Evolutionary conservation across 106 monocot species (phyloP).

Genomic region (Gastrodia elata): DNA sequence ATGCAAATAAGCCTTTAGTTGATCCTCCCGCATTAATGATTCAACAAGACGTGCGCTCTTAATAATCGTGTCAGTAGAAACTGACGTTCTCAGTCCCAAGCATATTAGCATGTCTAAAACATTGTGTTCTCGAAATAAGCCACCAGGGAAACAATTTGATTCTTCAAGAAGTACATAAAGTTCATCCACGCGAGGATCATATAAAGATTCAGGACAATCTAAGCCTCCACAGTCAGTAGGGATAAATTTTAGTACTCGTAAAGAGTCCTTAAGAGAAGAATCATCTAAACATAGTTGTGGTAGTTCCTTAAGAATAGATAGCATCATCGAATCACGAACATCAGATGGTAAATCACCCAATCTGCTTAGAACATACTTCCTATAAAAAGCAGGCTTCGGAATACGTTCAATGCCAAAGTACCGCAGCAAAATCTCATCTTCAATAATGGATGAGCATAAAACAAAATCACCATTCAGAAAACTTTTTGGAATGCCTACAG

Average conservation of each 20-base stretch:
- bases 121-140: slow-evolving; percentile 60
- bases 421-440: slow-evolving; percentile 62
- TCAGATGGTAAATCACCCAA: slow-evolving; percentile 55
- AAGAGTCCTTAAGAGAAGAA: slow-evolving; percentile 48
- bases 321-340: slow-evolving; percentile 63
- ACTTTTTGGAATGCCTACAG: slow-evolving; percentile 43
- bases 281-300: slow-evolving; percentile 74
- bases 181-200: slow-evolving; percentile 93
- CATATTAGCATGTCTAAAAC: slow-evolving; percentile 69
- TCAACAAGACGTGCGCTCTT: slow-evolving; percentile 84
- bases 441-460: slow-evolving; percentile 42
- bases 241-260: slow-evolving; percentile 66
- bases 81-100: slow-evolving; percentile 83
- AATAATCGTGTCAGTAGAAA: slow-evolving; percentile 62
- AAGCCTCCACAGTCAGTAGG: slow-evolving; percentile 55
- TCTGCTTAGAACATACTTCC: slow-evolving; percentile 48
- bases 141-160: slow-evolving; percentile 71
- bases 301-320: slow-evolving; percentile 70
- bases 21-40: slow-evolving; percentile 72
- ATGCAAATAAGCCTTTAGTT: slow-evolving; percentile 58
- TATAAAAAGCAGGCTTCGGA: slow-evolving; percentile 60
- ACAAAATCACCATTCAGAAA: slow-evolving; percentile 66
- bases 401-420: slow-evolving; percentile 66
- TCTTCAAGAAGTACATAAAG: slow-evolving; percentile 79
- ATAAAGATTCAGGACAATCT: slow-evolving; percentile 62